A percentile compares a stretch with the other conserved stretches of the same genome.
Conservation (phyloP, 208 protist species). For the Leptomonas pyrrhocoris region DNA sequence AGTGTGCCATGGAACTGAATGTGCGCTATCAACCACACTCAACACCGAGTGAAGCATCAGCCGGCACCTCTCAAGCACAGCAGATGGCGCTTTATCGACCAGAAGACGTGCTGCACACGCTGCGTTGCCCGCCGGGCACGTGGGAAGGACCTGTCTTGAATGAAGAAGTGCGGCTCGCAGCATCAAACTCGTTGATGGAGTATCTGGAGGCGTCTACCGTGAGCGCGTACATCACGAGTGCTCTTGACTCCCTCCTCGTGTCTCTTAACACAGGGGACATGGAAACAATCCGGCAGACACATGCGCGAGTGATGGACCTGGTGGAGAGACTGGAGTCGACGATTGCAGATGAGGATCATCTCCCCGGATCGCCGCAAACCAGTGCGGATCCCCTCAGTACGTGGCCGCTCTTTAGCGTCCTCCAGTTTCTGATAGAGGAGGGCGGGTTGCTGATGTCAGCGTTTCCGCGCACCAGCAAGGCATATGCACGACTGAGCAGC, state of each 20-base stretch:
- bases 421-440: constrained; percentile 78
- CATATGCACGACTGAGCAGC: constrained; percentile 31
- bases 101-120: constrained; percentile 55
- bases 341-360: constrained; percentile 33
- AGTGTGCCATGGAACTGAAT: constrained; percentile 31
- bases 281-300: constrained; percentile 49
- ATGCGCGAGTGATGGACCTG: constrained; percentile 57
- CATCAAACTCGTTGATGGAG: constrained; percentile 20
- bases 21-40: constrained; percentile 12
- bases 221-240: constrained; percentile 36
- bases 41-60: neutral
- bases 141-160: neutral
- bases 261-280: constrained; percentile 48
- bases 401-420: constrained; percentile 65
- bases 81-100: constrained; percentile 37
- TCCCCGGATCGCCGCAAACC: neutral
- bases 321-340: constrained; percentile 54
- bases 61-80: neutral
- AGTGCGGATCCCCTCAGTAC: constrained; percentile 42
- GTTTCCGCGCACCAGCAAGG: constrained; percentile 53
- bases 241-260: constrained; percentile 59
- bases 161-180: constrained; percentile 1
- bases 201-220: constrained; percentile 69
- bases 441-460: constrained; percentile 63
- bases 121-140: constrained; percentile 9